Percentiles rank a stretch among this genome's conserved stretches.
Evolutionary conservation across 306 rosid genomes (phyloP).

Genomic region (Lotus japonicus): DNA sequence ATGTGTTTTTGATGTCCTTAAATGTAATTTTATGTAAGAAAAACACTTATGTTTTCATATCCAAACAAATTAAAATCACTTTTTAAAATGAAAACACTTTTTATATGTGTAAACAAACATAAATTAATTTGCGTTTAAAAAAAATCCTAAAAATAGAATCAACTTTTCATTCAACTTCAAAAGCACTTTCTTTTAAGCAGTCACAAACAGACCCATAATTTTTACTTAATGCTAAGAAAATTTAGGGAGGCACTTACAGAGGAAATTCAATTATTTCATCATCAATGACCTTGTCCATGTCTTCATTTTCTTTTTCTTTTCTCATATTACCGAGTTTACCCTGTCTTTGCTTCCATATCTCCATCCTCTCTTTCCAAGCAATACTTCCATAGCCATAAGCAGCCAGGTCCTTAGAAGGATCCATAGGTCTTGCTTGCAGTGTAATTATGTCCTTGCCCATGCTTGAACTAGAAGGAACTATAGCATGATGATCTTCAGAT

Average conservation of each 20-base stretch:
- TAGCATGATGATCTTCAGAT: conserved; percentile 32
- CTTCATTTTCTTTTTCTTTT: conserved; percentile 23
- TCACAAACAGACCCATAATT: too few species aligned
- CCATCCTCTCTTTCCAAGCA: conserved; percentile 65
- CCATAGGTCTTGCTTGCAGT: conserved; percentile 53
- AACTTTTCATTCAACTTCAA: too few species aligned
- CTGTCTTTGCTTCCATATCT: conserved; percentile 51
- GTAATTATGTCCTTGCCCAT: conserved; percentile 17
- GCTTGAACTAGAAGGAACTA: conserved; percentile 33
- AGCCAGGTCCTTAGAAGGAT: conserved; percentile 59
- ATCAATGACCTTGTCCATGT: conserved; percentile 11
- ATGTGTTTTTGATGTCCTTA: too few species aligned
- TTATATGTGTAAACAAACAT: too few species aligned
- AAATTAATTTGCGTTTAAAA: too few species aligned
- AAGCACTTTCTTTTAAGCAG: too few species aligned
- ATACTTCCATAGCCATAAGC: conserved; percentile 71
- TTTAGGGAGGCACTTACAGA: conserved; percentile 31
- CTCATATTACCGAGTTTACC: conserved; percentile 19
- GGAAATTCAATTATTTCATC: conserved; percentile 37
- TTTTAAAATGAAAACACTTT: too few species aligned
- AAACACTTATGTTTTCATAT: too few species aligned
- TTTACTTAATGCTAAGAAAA: neutral
- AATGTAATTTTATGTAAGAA: too few species aligned
- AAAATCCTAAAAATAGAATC: too few species aligned
- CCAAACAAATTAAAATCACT: too few species aligned